phyloP scores from a whole-genome alignment of 2,329 filamentous ascomycete genomes.

The Colletotrichum sp. region DNA sequence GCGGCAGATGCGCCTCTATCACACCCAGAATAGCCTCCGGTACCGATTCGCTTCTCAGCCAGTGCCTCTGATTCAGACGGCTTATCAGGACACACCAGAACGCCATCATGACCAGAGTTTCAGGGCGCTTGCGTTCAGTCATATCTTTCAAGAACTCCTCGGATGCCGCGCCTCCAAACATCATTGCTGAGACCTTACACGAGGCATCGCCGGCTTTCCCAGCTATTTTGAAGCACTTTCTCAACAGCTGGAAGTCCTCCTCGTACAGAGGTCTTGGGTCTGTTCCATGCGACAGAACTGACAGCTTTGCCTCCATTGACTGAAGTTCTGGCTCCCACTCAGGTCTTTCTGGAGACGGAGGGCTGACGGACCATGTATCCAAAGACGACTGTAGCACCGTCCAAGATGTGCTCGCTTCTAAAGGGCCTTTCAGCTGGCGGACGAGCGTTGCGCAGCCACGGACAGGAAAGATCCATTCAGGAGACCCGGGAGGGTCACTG shows the following conservation, averaged over 20 bases:
- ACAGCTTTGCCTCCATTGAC: not conserved
- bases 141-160: not conserved
- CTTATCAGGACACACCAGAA: not conserved
- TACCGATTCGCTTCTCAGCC: not conserved
- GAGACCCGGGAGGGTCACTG: not conserved
- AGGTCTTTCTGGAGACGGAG: not conserved
- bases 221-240: not conserved
- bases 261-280: not conserved
- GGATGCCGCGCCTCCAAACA: not conserved
- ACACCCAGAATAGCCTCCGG: not conserved
- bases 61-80: not conserved
- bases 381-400: not conserved
- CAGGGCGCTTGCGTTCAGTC: not conserved
- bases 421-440: not conserved
- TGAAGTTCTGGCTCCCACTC: not conserved
- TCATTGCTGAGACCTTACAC: not conserved
- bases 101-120: not conserved
- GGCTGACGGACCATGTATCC: not conserved
- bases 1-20: not conserved
- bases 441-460: not conserved
- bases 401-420: not conserved
- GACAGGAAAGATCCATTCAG: not conserved
- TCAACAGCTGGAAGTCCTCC: not conserved
- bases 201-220: not conserved
- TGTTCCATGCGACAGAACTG: rapidly evolving